phyloP scores from a whole-genome alignment of 306 rosid species.

The Trifolium dubium region DNA sequence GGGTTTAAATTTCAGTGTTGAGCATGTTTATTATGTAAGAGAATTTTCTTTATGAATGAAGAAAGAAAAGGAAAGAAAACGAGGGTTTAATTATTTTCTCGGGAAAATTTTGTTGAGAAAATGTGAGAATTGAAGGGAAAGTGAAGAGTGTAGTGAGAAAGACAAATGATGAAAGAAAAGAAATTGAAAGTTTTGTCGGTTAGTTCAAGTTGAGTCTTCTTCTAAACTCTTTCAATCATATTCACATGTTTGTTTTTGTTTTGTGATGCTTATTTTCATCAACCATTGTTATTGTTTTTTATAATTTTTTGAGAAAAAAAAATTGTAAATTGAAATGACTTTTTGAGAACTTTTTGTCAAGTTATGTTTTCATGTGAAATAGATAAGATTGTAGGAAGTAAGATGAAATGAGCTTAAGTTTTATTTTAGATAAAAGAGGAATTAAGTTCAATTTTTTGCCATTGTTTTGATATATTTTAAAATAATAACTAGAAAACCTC shows the following conservation, averaged over 20 bases:
- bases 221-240: not conserved
- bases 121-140: constrained; percentile 2
- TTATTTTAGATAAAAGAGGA: too few relatives aligned
- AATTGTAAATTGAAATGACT: not conserved
- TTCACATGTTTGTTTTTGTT: not conserved
- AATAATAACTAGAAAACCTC: too few relatives aligned
- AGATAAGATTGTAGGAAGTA: too few relatives aligned
- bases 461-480: too few relatives aligned
- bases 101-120: constrained; percentile 13
- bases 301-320: not conserved
- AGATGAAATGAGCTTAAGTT: too few relatives aligned
- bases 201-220: not conserved
- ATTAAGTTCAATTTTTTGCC: too few relatives aligned
- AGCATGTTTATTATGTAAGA: constrained; percentile 7
- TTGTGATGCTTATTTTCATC: not conserved
- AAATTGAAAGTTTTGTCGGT: constrained; percentile 5
- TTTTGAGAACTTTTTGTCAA: not conserved
- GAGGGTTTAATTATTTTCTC: not conserved
- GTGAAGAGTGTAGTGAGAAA: not conserved
- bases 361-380: constrained; percentile 3
- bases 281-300: not conserved
- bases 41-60: not conserved
- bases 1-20: constrained; percentile 16
- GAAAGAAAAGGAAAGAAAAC: not conserved
- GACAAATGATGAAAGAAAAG: not conserved